A percentile compares a stretch with the other conserved stretches of the same genome.
phyloP scores from a whole-genome alignment of 768 basidiomycete genomes.

The Boletus sensibilis region DNA sequence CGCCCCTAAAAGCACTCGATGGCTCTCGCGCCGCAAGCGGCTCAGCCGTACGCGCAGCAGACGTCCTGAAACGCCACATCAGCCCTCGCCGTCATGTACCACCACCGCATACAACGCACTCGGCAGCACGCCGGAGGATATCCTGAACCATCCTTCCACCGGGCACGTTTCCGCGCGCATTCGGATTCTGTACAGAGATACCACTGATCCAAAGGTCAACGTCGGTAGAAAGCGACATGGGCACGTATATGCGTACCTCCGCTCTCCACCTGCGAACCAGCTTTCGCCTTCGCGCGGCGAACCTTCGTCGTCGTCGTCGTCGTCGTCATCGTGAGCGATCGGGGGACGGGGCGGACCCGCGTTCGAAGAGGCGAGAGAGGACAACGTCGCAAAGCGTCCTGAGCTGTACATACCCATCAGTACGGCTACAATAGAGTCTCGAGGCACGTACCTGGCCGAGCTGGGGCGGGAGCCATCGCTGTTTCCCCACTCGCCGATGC shows the following conservation, averaged over 20 bases:
- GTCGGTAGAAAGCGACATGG: not conserved
- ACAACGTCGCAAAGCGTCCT: slow-evolving; percentile 37
- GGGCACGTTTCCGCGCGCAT: slow-evolving; percentile 42
- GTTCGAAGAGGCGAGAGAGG: slow-evolving; percentile 29
- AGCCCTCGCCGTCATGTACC: not conserved
- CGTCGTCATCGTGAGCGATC: slow-evolving; percentile 32
- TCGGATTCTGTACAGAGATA: slow-evolving; percentile 84
- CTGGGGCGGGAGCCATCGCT: slow-evolving; percentile 21
- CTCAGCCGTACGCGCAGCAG: slow-evolving; percentile 18
- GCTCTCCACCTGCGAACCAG: slow-evolving; percentile 94
- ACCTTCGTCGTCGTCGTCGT: slow-evolving; percentile 54
- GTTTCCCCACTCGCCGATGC: slow-evolving; percentile 50
- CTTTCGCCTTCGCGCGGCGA: slow-evolving; percentile 47
- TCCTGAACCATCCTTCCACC: slow-evolving; percentile 65
- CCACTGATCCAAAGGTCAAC: slow-evolving; percentile 53
- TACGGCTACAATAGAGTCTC: not conserved
- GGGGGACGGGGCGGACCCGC: slow-evolving; percentile 14
- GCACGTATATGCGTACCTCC: slow-evolving; percentile 55
- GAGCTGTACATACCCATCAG: slow-evolving; percentile 18
- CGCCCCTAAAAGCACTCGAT: slow-evolving; percentile 55
- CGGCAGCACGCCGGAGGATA: slow-evolving; percentile 75
- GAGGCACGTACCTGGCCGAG: slow-evolving; percentile 13
- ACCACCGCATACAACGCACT: slow-evolving; percentile 46
- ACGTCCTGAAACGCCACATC: slow-evolving; percentile 13
- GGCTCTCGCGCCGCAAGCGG: slow-evolving; percentile 13